phyloP scores from a whole-genome alignment of 495 filamentous ascomycete species.

The Glarea lozoyensis region DNA sequence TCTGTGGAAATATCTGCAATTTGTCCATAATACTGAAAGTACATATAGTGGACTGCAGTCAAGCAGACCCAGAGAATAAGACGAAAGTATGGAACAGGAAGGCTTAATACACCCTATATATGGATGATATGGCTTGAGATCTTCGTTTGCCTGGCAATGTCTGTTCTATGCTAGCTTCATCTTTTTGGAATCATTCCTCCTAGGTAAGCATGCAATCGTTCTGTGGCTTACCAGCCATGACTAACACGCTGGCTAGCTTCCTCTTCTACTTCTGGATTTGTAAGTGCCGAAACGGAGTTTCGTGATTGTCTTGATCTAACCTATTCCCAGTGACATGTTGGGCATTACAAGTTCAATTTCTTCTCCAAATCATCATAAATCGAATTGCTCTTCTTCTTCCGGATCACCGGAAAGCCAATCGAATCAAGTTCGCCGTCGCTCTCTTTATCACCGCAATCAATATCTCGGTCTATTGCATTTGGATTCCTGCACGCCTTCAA shows the following conservation, averaged over 20 bases:
- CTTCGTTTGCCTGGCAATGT: neutral
- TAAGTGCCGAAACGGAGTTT: neutral
- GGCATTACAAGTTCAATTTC: slow-evolving; percentile 29
- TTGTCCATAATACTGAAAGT: too few species aligned
- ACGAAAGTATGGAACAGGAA: too few species aligned
- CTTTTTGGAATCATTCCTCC: slow-evolving; percentile 3
- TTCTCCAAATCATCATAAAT: slow-evolving; percentile 42
- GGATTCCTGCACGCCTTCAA: slow-evolving; percentile 37
- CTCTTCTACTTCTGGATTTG: slow-evolving; percentile 8
- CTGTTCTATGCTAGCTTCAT: slow-evolving; percentile 4
- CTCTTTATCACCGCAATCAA: slow-evolving; percentile 34
- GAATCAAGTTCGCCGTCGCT: slow-evolving; percentile 16
- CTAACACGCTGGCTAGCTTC: too few species aligned
- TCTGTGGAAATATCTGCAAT: too few species aligned
- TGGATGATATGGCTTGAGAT: slow-evolving; percentile 15
- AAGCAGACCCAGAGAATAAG: too few species aligned
- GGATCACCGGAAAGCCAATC: neutral
- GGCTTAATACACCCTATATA: too few species aligned
- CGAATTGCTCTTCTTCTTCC: neutral
- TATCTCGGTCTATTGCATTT: slow-evolving; percentile 40
- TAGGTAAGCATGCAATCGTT: too few species aligned
- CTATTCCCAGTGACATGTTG: slow-evolving; percentile 1
- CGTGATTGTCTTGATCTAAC: neutral
- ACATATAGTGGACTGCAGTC: too few species aligned
- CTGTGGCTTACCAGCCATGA: too few species aligned